Conservation (phyloP, 2,329 filamentous ascomycete genomes). For the Talaromyces sp. region DNA sequence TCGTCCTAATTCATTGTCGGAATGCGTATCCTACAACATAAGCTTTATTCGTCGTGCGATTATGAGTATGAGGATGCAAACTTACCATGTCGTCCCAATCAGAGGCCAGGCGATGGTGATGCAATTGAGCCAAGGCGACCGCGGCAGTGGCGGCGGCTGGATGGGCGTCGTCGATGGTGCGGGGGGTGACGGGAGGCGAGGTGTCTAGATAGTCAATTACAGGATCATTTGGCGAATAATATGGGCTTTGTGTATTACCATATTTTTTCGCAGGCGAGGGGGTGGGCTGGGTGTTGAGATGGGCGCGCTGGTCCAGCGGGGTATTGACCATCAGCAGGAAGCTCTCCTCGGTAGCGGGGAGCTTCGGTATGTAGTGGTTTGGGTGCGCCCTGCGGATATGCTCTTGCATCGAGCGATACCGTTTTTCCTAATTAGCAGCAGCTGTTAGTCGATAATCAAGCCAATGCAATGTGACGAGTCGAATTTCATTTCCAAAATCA, state of each 20-base stretch:
- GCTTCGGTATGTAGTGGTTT: conserved; percentile 95
- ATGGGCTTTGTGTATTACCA: conserved; percentile 32
- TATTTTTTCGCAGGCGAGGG: conserved; percentile 36
- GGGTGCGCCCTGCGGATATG: conserved; percentile 96
- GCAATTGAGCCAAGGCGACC: conserved; percentile 80
- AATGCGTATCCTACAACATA: conserved; percentile 61
- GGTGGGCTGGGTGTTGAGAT: conserved; percentile 42
- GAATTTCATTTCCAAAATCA: neutral
- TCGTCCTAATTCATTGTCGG: conserved; percentile 64
- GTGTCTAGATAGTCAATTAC: conserved; percentile 56
- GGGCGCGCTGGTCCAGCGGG: conserved; percentile 69
- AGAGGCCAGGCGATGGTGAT: conserved; percentile 70
- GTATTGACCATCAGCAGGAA: conserved; percentile 95
- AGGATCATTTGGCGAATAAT: neutral
- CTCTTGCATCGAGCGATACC: conserved; percentile 98
- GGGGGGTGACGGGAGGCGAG: conserved; percentile 65
- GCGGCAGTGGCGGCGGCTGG: conserved; percentile 73
- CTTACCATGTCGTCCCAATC: conserved; percentile 77
- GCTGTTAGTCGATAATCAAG: neutral
- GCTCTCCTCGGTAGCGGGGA: conserved; percentile 96
- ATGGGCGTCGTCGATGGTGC: conserved; percentile 65
- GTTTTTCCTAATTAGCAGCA: conserved; percentile 66
- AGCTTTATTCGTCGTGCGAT: neutral
- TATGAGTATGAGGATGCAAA: conserved; percentile 20
- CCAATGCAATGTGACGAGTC: neutral